Evolutionary conservation across 2,329 filamentous ascomycete genomes (phyloP), one percentile per base, ranked within the genome.

Genomic region (Fusarium verticillioides): DNA sequence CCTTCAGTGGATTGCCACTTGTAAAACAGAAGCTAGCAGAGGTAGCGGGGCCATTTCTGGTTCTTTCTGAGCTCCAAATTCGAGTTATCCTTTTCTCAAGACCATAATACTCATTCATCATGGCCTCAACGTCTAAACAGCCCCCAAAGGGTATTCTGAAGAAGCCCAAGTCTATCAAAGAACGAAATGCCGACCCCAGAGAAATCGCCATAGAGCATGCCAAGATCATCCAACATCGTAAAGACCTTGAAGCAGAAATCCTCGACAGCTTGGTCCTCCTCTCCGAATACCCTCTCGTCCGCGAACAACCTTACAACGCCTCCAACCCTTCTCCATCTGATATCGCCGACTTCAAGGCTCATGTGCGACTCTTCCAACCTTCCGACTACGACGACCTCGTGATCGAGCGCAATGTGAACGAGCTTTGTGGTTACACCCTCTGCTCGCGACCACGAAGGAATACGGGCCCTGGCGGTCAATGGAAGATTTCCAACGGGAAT

Each of bases 311-410:
- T 9, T 70, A 82, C 68, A 81, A 80, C 19, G 80, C 92, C 13
- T 83, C 88, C 4, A 82, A 80, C 81, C 80, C 87, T 69, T 86
- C 90, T 11, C 78, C 87, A 2, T 80, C 87, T 37, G 94, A 97
- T 79, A 87, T 87, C 3, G 80, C 83, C 43, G 84, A 84, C 60
- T 95, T 98, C 83, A 91, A 91, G 76, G 79, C 85, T 7, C 87
- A 90, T 40, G 84, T 98, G 30, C 84, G 87, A 15, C 86, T 90
- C 47, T 98, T 98, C 83, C 94, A 96, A 80, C 94, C 95, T 2
- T 87, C 89, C 60, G 96, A 99, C 84, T 97, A 97, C 84, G 94
- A 97, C 79, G 93, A 94, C 73, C 85, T 98, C 56, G 91, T 98
- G 68, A 89, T 93, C 73, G 96, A 99, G 85, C 93, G 96, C 78